Conservation (phyloP, 73 alveolate species). For the Tetrahymena malaccensis region DNA sequence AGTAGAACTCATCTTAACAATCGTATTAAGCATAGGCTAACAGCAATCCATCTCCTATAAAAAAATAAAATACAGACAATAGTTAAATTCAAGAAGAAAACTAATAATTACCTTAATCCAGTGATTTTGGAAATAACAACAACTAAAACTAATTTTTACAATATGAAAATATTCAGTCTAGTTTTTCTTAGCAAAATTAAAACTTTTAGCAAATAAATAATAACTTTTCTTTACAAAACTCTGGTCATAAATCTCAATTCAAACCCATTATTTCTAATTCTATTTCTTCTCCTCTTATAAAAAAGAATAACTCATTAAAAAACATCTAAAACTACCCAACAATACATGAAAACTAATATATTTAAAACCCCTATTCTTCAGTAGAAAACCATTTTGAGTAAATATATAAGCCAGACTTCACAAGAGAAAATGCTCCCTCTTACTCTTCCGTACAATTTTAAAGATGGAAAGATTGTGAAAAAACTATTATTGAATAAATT, state of each 20-base stretch:
- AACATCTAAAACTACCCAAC: background rate
- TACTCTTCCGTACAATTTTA: background rate
- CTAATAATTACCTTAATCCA: background rate
- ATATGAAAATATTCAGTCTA: background rate
- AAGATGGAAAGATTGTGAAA: background rate
- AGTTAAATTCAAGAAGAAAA: background rate
- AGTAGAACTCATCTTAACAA: background rate
- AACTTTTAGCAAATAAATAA: background rate
- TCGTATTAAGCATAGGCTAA: too few relatives aligned
- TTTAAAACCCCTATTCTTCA: background rate
- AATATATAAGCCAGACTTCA: background rate
- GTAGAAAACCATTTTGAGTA: background rate
- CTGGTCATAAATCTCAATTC: background rate
- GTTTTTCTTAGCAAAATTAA: background rate
- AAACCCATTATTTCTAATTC: background rate
- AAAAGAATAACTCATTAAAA: background rate
- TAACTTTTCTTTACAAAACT: background rate
- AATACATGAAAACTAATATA: background rate
- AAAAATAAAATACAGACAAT: background rate
- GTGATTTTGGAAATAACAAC: background rate
- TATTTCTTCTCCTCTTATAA: background rate
- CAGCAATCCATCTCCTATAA: background rate
- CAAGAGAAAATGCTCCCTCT: background rate
- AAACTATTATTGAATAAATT: background rate
- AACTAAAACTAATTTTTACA: too few relatives aligned